These are phyloP conservation scores for Oxyria digyna DNA, from an alignment of 148 eudicot species.

Conservation along the genomic window DNA sequence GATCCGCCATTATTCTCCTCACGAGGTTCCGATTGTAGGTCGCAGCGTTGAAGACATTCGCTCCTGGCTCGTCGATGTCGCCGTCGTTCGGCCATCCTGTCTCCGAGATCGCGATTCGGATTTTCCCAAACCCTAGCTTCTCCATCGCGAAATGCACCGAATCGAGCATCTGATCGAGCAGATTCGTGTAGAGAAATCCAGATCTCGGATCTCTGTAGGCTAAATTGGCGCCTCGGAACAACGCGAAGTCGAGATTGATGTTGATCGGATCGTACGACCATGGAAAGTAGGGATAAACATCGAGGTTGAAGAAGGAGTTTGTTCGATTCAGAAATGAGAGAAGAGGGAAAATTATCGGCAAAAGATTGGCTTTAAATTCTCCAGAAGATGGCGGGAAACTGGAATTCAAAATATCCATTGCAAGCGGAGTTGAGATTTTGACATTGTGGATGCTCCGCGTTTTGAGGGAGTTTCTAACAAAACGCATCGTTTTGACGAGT, in stretches of 20 bases:
- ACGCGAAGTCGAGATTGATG: slow-evolving; percentile 42
- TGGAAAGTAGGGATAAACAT: slow-evolving; percentile 65
- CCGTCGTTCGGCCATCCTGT: slow-evolving; percentile 91
- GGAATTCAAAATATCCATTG: slow-evolving; percentile 57
- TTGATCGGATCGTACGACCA: slow-evolving; percentile 39
- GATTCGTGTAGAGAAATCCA: slow-evolving; percentile 48
- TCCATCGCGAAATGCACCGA: slow-evolving; percentile 56
- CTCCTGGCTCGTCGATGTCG: slow-evolving; percentile 56
- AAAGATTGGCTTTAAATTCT: slow-evolving; percentile 27
- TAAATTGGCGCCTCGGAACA: slow-evolving; percentile 21
- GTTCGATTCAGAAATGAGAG: slow-evolving; percentile 39
- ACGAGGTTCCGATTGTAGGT: slow-evolving; percentile 58
- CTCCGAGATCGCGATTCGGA: slow-evolving; percentile 45
- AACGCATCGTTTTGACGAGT: slow-evolving; percentile 57
- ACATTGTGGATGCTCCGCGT: slow-evolving; percentile 35
- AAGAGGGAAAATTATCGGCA: slow-evolving; percentile 27
- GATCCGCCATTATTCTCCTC: slow-evolving; percentile 26
- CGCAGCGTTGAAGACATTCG: slow-evolving; percentile 64
- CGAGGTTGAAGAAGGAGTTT: slow-evolving; percentile 42
- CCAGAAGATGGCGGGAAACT: slow-evolving; percentile 73
- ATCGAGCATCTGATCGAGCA: slow-evolving; percentile 82
- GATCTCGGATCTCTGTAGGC: slow-evolving; percentile 35
- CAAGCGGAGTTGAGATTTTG: slow-evolving; percentile 68
- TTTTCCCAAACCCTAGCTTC: slow-evolving; percentile 34
- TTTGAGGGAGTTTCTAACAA: slow-evolving; percentile 23